phyloP scores from a whole-genome alignment of 2,329 filamentous ascomycete species.

The Graphium sp. region DNA sequence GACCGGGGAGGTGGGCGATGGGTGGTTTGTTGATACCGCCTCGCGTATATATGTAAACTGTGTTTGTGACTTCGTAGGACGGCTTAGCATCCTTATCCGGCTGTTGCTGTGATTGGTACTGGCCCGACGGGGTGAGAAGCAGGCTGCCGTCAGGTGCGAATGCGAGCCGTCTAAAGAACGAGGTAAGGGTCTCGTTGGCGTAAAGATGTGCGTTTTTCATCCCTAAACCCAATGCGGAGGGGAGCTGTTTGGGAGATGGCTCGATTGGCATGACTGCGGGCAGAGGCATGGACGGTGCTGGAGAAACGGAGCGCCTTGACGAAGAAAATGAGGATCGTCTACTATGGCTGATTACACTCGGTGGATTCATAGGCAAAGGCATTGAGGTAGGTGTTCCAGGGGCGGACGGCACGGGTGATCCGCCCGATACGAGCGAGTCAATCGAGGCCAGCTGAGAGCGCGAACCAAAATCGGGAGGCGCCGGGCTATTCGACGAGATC shows the following conservation, averaged over 20 bases:
- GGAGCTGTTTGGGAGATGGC: constrained; percentile 64
- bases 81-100: constrained; percentile 50
- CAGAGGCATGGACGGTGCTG: constrained; percentile 81
- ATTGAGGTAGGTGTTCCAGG: constrained; percentile 86
- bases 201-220: constrained; percentile 82
- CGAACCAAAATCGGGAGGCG: constrained; percentile 64
- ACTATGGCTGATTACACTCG: constrained; percentile 74
- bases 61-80: constrained; percentile 80
- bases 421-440: constrained; percentile 37
- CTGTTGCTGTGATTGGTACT: constrained; percentile 72
- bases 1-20: constrained; percentile 83
- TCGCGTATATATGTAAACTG: constrained; percentile 93
- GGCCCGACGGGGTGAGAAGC: constrained; percentile 83
- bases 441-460: constrained; percentile 44
- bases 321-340: constrained; percentile 93
- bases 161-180: constrained; percentile 84
- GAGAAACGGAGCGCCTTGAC: constrained; percentile 73
- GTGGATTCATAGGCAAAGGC: constrained; percentile 89
- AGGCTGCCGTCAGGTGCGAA: constrained; percentile 93
- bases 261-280: constrained; percentile 93
- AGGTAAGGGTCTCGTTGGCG: constrained; percentile 90
- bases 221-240: constrained; percentile 37
- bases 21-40: constrained; percentile 95
- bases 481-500: constrained; percentile 83
- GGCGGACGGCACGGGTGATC: constrained; percentile 77